Evolutionary conservation across 257 asterid species (phyloP), one percentile per base, ranked within the genome.

Genomic region (Solanum peruvianum): DNA sequence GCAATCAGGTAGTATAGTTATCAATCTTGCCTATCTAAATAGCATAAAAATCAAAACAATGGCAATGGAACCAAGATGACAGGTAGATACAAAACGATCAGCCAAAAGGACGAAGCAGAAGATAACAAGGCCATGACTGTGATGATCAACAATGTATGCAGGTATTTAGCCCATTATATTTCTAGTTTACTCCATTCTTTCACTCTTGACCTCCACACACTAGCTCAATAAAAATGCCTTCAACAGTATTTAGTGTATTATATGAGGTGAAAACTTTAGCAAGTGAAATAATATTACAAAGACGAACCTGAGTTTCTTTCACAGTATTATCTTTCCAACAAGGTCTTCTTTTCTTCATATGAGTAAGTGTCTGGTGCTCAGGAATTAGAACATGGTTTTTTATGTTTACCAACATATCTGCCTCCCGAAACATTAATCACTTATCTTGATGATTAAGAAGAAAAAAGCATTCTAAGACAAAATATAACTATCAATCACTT

Each of bases 311-410:
- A 27, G 97, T 95, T 89, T 95, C 99, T 86, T 96, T 96, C 90
- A 95, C 98, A 1, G 99, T 95, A 86, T 96, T 96, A 96, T 93
- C 98, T 91, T 87, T 94, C 98, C 70, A 96, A 93, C 93, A 96
- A 86, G 5, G 95, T 91, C 87, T 94, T 96, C 94, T 96, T 95
- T 91, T 96, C 98, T 66, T 93, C 98, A n/a, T 27, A 27, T 90
- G 85, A 18, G 92, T 87, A 25, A 96, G 95, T 86, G 96, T 84
- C 91, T 93, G 95, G 86, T 96, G 99, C 92, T 94, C 93, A 6
- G 98, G 98, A 82, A 94, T 95, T 86, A 96, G 98, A 86, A 93
- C 95, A 72, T 96, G 99, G 4, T 95, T 94, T 91, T 93, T 95
- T 56, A 96, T 93, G 92, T 96, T 96, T 89, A 95, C 90, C 88